phyloP scores from a whole-genome alignment of 169 alveolate species.

The Eimeria acervulina region DNA sequence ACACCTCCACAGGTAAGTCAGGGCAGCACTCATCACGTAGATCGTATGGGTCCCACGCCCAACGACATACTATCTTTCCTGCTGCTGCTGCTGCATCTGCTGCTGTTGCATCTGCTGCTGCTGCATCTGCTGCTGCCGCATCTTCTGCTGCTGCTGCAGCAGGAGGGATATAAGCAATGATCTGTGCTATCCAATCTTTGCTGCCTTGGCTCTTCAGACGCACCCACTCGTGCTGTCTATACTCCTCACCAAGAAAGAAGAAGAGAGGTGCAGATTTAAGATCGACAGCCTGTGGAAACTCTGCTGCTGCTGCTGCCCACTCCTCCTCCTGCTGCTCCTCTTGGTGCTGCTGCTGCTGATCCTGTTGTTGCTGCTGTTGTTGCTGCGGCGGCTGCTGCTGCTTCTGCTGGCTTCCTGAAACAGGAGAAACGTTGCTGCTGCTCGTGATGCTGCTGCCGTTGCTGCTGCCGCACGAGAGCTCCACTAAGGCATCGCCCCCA shows the following conservation, averaged over 20 bases:
- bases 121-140: constrained; percentile 42
- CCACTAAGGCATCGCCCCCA: not conserved
- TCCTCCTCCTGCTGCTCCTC: not conserved
- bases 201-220: constrained; percentile 64
- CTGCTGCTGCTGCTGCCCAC: not conserved
- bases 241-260: constrained; percentile 60
- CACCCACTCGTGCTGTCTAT: constrained; percentile 72
- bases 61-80: constrained; percentile 72
- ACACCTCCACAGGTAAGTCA: constrained; percentile 24
- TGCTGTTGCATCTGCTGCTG: constrained; percentile 32
- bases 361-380: not conserved
- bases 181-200: constrained; percentile 82
- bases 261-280: constrained; percentile 3
- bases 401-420: too few relatives aligned
- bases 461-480: not conserved
- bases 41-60: constrained; percentile 84
- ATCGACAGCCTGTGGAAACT: not conserved
- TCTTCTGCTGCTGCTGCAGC: not conserved
- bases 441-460: constrained; percentile 12
- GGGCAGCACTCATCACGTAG: constrained; percentile 65
- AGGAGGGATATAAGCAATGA: constrained; percentile 73
- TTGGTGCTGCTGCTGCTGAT: constrained; percentile 14
- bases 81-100: not conserved
- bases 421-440: not conserved
- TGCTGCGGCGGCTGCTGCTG: constrained; percentile 19